Base-by-base conservation (phyloP, 1,284 basidiomycete genomes). In the Boletellus deceptivus region DNA sequence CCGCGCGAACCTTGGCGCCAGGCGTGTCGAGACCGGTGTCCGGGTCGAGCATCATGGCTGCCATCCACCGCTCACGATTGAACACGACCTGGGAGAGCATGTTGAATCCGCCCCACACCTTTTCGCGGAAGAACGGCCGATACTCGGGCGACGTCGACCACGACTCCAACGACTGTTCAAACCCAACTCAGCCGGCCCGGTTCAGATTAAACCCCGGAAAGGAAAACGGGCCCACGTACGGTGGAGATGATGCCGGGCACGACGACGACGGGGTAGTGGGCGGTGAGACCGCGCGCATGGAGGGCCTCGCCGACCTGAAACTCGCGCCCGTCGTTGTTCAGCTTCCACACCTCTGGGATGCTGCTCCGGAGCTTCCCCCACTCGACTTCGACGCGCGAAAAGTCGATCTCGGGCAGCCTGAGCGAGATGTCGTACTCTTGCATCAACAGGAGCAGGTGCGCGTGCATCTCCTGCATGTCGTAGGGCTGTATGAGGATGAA, bases 21-120 rank as follows among this genome's bases (percentile, higher is more conserved):
- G 84, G 81, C 0, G 93, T 92, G 65, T 99, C 96, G 6, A 99
- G 77, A 0, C 96, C 97, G 0, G 95, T 97, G 34, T 86, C 75
- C 0, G 91, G 87, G 69, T 99, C 96, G 9, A 99, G 81, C 74
- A 90, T 86, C 70, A 99, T 83, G 0, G 94, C 86, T 25, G 84
- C 71, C 57, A 98, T 88, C 97, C 97, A 99, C 54, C 76, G 78
- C 42, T 89, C 87, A 57, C 86, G 86, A 62, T 93, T 91, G 62
- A 93, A 89, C 1, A 89, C 83, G 27, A 92, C 89, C 58, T 91
- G 90, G 2, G 91, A 83, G 46, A 96, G 70, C 93, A 95, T 94
- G 41, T 82, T 84, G 61, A 83, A 82, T 0, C 90, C 86, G 20
- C 93, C 93, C 93, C 91, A 94, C 6, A 94, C 68, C 58, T 88